These are phyloP conservation scores for Erodium moschatum DNA, from an alignment of 441 rosid genomes.

Conservation along the genomic window DNA sequence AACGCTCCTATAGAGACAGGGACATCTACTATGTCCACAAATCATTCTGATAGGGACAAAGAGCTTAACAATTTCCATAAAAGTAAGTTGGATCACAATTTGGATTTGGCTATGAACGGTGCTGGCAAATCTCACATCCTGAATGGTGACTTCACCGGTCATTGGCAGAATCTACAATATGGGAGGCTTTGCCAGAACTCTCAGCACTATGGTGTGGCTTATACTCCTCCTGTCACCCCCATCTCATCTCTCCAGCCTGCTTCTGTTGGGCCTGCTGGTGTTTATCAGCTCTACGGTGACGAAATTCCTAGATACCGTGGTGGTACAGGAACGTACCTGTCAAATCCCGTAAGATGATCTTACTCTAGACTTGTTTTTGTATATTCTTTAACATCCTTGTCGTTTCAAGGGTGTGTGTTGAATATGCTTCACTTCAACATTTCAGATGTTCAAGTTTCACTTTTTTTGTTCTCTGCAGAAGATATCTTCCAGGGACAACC, in stretches of 20 bases:
- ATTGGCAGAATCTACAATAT: constrained; percentile 18
- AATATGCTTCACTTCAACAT: not conserved
- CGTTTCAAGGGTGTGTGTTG: not conserved
- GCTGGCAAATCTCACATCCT: constrained; percentile 18
- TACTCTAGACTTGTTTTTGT: no score
- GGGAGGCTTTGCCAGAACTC: constrained; percentile 18
- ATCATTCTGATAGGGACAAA: constrained; percentile 7
- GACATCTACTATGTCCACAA: constrained; percentile 4
- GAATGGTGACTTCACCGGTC: constrained; percentile 16
- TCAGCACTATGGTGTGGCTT: constrained; percentile 10
- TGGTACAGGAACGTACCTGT: constrained; percentile 16
- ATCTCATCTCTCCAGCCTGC: not conserved
- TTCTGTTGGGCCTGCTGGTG: constrained; percentile 8
- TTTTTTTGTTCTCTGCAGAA: constrained; percentile 8
- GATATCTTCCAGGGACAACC: not conserved
- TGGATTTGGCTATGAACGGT: constrained; percentile 1
- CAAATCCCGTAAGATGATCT: constrained; percentile 19
- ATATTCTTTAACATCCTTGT: not conserved
- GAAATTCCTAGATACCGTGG: constrained; percentile 12
- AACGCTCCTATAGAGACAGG: constrained; percentile 14
- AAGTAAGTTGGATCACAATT: not conserved
- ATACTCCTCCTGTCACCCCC: constrained; percentile 10
- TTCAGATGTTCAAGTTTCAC: not conserved
- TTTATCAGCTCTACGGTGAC: constrained; percentile 14
- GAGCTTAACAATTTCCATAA: no score